Base-by-base conservation (phyloP, 345 rosid genomes). In the Eucalyptus erythrocorys region DNA sequence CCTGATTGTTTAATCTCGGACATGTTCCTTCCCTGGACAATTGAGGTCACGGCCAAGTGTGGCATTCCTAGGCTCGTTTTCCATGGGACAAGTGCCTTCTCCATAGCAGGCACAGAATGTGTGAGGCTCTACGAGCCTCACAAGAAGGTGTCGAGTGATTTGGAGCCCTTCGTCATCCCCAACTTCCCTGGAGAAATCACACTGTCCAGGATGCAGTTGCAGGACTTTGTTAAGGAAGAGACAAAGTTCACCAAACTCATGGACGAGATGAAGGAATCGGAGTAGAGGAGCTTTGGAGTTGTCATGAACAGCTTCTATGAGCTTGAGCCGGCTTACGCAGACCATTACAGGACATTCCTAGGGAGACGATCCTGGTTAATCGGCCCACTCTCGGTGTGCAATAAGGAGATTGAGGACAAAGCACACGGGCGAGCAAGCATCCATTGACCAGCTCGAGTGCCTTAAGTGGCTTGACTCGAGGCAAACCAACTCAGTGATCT, bases 361-460 rank as follows among this genome's bases (percentile, higher is more conserved):
- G 95, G 93, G 12, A 92, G 90, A 86, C 93, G 87, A 32, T 92
- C 97, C 27, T 97, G 98, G 98, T 84, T 87, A 85, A 87, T 95
- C 0, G 98, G 99, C 48, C 96, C 97, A 0, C 92, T 96, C 34
- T 92, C 92, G 1, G 48, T 93, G 0, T 93, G 92, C 90, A 91
- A 91, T 34, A 84, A 85, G 53, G 79, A 47, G 13, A 57, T 14
- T 6, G 90, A 89, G 86, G 94, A 92, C 34, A 92, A 90, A 87
- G 85, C 93, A 30, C 42, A 19, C 30, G 87, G 93, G 94, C 61
- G 87, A 88, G 47, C 85, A 89, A 61, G 45, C 91, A 10, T 86
- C 86, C 10, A 87, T 92, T 48, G 88, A 88, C 40, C 85, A 89
- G 55, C 88, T 89, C 7, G 91, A 88, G 80, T 94, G 93, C 89